phyloP scores from a whole-genome alignment of 371 early-diverging fungal species.

The Actinomortierella wolfii region DNA sequence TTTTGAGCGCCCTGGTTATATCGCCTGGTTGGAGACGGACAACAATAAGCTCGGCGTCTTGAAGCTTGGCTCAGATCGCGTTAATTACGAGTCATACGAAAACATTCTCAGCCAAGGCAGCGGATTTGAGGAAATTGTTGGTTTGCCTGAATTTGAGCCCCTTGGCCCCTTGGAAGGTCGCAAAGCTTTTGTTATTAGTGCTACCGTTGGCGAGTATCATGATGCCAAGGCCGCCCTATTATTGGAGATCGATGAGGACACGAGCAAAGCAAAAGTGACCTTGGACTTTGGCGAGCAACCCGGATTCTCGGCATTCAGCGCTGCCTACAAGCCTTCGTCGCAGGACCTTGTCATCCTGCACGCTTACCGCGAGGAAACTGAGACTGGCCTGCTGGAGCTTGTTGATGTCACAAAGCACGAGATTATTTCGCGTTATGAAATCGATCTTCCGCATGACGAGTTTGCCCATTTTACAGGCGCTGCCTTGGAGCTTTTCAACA shows the following conservation, averaged over 20 bases:
- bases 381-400: constrained; percentile 17
- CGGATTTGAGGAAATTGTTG: constrained; percentile 21
- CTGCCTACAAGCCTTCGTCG: constrained; percentile 26
- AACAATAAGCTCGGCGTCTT: constrained; percentile 17
- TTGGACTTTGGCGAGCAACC: constrained; percentile 33
- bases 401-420: constrained; percentile 14
- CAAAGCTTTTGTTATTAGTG: constrained; percentile 20
- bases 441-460: constrained; percentile 23
- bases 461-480: constrained; percentile 28
- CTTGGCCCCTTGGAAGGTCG: constrained; percentile 31
- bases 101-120: constrained; percentile 7
- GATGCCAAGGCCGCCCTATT: constrained; percentile 27
- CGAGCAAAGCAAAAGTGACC: constrained; percentile 10
- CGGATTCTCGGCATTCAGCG: constrained; percentile 33
- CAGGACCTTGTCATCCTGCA: constrained; percentile 24
- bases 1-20: constrained; percentile 16
- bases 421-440: constrained; percentile 6
- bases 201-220: constrained; percentile 39
- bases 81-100: constrained; percentile 11
- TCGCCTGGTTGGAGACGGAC: constrained; percentile 39
- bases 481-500: constrained; percentile 16
- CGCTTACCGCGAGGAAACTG: constrained; percentile 22
- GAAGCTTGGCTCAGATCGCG: constrained; percentile 31
- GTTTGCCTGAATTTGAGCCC: constrained; percentile 13
- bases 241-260: constrained; percentile 20